Evolutionary conservation across 257 asterid species (phyloP).

Genomic region (Apocynum venetum): DNA sequence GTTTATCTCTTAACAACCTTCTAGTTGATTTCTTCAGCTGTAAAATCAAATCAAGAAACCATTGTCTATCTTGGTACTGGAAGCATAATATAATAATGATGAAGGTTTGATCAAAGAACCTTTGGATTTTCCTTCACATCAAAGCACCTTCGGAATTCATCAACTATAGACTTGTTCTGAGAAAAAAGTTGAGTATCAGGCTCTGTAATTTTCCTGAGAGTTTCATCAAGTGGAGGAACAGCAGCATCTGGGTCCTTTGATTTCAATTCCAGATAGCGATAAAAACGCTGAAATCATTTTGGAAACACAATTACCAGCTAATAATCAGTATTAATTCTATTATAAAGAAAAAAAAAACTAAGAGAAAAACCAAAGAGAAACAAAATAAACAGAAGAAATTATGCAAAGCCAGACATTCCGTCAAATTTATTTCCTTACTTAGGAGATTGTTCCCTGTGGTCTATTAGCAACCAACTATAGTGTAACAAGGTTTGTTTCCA

Average conservation of each 20-base stretch:
- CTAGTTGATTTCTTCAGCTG: slow-evolving; percentile 85
- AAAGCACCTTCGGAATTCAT: slow-evolving; percentile 57
- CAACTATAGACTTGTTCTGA: slow-evolving; percentile 48
- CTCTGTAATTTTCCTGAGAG: slow-evolving; percentile 70
- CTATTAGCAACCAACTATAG: not conserved
- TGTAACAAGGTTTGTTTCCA: not conserved
- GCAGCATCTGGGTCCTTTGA: slow-evolving; percentile 74
- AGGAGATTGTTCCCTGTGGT: not conserved
- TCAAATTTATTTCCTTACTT: not conserved
- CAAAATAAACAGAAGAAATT: not conserved
- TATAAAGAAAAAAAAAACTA: not conserved
- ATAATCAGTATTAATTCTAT: too few relatives aligned
- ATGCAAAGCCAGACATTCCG: not conserved
- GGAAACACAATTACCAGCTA: not conserved
- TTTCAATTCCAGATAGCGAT: slow-evolving; percentile 69
- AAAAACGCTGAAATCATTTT: slow-evolving; percentile 55
- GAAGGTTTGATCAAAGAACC: slow-evolving; percentile 33
- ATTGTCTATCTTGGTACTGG: not conserved
- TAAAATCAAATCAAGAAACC: slow-evolving; percentile 24
- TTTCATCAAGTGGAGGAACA: slow-evolving; percentile 83
- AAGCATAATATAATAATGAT: not conserved
- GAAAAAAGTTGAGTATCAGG: slow-evolving; percentile 65
- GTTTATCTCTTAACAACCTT: slow-evolving; percentile 61
- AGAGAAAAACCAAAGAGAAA: not conserved
- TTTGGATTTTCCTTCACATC: slow-evolving; percentile 90